Percentiles rank a stretch among this genome's conserved stretches.
These are phyloP conservation scores for Neofusicoccum ribis DNA, from an alignment of 2,329 filamentous ascomycete species.

Conservation along the genomic window DNA sequence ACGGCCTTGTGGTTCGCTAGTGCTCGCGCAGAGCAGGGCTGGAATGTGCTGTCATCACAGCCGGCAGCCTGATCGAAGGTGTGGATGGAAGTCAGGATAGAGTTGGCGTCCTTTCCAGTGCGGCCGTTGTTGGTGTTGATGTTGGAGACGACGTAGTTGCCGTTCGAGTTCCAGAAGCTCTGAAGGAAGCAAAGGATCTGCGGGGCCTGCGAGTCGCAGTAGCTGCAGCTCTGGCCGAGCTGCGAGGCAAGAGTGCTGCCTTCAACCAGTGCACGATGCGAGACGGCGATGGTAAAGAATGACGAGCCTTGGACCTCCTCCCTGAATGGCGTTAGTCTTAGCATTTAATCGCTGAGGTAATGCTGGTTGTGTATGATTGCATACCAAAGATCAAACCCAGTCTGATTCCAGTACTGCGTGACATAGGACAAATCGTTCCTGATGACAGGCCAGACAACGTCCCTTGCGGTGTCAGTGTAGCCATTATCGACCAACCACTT, in stretches of 20 bases:
- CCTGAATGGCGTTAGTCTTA: neutral
- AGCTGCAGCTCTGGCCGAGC: conserved; percentile 43
- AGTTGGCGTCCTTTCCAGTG: conserved; percentile 40
- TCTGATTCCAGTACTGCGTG: conserved; percentile 45
- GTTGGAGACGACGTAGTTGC: conserved; percentile 39
- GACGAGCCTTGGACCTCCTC: conserved; percentile 46
- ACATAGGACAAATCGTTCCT: conserved; percentile 49
- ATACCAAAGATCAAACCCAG: conserved; percentile 46
- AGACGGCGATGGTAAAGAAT: conserved; percentile 44
- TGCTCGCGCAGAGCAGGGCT: conserved; percentile 40
- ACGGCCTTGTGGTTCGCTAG: conserved; percentile 38
- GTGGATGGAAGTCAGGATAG: conserved; percentile 43
- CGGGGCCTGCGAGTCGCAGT: conserved; percentile 36
- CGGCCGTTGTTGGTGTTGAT: conserved; percentile 44
- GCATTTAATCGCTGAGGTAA: neutral
- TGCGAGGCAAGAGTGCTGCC: conserved; percentile 35
- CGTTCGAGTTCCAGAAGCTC: conserved; percentile 41
- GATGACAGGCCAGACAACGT: conserved; percentile 41
- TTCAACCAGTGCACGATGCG: conserved; percentile 37
- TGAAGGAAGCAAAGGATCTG: conserved; percentile 35
- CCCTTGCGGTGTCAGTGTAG: conserved; percentile 35
- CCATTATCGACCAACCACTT: conserved; percentile 33
- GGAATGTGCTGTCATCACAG: conserved; percentile 42
- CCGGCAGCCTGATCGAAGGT: conserved; percentile 21
- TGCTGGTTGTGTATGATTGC: neutral